These are phyloP conservation scores for Skeletonema tropicum DNA, from an alignment of 108 stramenopile species.

Conservation along the genomic window DNA sequence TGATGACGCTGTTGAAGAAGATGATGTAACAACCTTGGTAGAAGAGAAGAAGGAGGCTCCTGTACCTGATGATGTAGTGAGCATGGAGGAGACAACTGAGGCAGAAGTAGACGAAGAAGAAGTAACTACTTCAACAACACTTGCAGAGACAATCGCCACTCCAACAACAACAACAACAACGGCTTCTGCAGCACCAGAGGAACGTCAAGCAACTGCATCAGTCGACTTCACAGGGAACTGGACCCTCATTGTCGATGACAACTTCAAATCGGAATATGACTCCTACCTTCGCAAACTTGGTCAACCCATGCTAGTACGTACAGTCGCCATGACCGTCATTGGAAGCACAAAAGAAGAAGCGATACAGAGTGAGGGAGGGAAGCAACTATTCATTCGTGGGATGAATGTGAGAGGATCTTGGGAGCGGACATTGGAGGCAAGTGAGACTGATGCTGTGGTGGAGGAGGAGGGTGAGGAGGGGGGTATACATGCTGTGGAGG, in stretches of 20 bases:
- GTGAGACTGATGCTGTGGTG: conserved; percentile 16
- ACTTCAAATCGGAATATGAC: conserved; percentile 77
- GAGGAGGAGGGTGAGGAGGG: background rate
- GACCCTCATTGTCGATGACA: conserved; percentile 68
- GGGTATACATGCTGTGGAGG: conserved; percentile 30
- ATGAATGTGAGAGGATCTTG: conserved; percentile 77
- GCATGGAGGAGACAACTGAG: background rate
- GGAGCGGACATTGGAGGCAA: conserved; percentile 71
- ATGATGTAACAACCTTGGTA: background rate
- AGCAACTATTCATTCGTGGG: conserved; percentile 61
- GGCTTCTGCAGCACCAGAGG: conserved; percentile 1
- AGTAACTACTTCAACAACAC: conserved; percentile 5
- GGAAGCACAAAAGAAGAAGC: conserved; percentile 72
- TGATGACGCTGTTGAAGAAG: background rate
- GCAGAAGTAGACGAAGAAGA: background rate
- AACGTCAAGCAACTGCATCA: conserved; percentile 27
- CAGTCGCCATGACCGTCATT: conserved; percentile 70
- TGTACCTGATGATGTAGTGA: background rate
- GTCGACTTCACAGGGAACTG: conserved; percentile 78
- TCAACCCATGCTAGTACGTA: conserved; percentile 75
- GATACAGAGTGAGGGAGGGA: conserved; percentile 64
- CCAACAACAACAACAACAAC: background rate
- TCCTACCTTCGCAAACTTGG: conserved; percentile 71
- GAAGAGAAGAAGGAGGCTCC: conserved; percentile 3
- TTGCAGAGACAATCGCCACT: background rate